A percentile compares a stretch with the other conserved stretches of the same genome.
Conservation (phyloP, 106 monocot genomes). For the Platanthera guangdongensis region DNA sequence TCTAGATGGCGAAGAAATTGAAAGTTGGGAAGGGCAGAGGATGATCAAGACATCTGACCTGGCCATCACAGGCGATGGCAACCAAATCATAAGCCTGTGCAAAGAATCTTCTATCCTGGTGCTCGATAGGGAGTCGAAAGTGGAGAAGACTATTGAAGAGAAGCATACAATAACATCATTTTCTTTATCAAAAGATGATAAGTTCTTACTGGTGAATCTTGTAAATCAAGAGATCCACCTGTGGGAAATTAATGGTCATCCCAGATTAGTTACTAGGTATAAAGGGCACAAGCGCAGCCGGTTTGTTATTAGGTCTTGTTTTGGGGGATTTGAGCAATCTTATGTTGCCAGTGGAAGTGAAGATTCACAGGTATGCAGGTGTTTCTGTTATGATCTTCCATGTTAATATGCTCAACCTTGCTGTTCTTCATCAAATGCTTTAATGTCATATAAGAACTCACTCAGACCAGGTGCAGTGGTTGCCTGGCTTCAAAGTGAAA, state of each 20-base stretch:
- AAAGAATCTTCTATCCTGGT: slow-evolving; percentile 49
- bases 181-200: slow-evolving; percentile 65
- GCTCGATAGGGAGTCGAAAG: slow-evolving; percentile 47
- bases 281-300: slow-evolving; percentile 64
- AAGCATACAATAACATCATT: slow-evolving; percentile 69
- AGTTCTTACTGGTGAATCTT: slow-evolving; percentile 68
- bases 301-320: slow-evolving; percentile 78
- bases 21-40: slow-evolving; percentile 54
- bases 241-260: slow-evolving; percentile 51
- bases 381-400: not conserved
- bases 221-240: slow-evolving; percentile 74
- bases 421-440: not conserved
- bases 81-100: slow-evolving; percentile 42
- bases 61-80: slow-evolving; percentile 56
- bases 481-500: not conserved
- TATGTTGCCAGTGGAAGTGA: slow-evolving; percentile 94
- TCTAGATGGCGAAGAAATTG: slow-evolving; percentile 57
- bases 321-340: slow-evolving; percentile 67
- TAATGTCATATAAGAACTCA: not conserved
- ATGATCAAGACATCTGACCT: slow-evolving; percentile 56
- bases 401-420: not conserved
- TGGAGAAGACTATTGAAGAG: slow-evolving; percentile 58
- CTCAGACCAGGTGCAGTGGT: too few relatives aligned
- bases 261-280: slow-evolving; percentile 46
- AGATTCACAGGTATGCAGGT: slow-evolving; percentile 77